A percentile compares a stretch with the other conserved stretches of the same genome.
phyloP scores from a whole-genome alignment of 176 grass and related monocot species.

The Zea luxurians region DNA sequence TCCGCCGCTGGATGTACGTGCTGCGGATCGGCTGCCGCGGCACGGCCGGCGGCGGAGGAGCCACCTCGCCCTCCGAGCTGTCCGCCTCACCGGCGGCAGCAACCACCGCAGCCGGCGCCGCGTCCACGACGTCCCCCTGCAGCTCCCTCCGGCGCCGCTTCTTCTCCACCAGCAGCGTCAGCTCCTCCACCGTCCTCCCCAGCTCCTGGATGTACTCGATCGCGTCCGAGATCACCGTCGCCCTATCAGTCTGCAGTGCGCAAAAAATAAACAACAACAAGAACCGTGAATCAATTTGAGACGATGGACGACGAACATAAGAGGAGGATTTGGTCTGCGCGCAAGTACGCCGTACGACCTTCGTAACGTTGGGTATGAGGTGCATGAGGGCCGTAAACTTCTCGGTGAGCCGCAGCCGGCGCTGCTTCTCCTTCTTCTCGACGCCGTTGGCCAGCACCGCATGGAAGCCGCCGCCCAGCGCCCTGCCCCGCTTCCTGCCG shows the following conservation, averaged over 20 bases:
- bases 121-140: conserved; percentile 45
- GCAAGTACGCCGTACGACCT: conserved; percentile 31
- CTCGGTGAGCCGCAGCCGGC: conserved; percentile 59
- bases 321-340: not conserved
- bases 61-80: conserved; percentile 52
- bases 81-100: conserved; percentile 27
- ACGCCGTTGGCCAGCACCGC: conserved; percentile 34
- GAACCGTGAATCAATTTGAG: not conserved
- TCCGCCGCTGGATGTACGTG: conserved; percentile 82
- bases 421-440: conserved; percentile 87
- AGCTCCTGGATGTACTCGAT: conserved; percentile 85
- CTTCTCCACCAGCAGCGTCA: conserved; percentile 69
- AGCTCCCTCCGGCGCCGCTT: conserved; percentile 50
- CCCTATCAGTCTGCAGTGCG: conserved; percentile 52
- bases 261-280: not conserved
- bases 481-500: conserved; percentile 44
- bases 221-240: conserved; percentile 66
- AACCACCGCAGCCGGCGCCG: not conserved
- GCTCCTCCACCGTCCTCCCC: conserved; percentile 67
- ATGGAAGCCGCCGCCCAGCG: conserved; percentile 12
- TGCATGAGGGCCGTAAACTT: conserved; percentile 65
- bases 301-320: not conserved
- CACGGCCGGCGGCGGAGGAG: not conserved
- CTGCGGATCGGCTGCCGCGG: conserved; percentile 54
- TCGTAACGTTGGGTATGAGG: conserved; percentile 72